Evolutionary conservation across 2,329 filamentous ascomycete species (phyloP), one percentile per base, ranked within the genome.

Genomic region (Achaetomium macrosporum): DNA sequence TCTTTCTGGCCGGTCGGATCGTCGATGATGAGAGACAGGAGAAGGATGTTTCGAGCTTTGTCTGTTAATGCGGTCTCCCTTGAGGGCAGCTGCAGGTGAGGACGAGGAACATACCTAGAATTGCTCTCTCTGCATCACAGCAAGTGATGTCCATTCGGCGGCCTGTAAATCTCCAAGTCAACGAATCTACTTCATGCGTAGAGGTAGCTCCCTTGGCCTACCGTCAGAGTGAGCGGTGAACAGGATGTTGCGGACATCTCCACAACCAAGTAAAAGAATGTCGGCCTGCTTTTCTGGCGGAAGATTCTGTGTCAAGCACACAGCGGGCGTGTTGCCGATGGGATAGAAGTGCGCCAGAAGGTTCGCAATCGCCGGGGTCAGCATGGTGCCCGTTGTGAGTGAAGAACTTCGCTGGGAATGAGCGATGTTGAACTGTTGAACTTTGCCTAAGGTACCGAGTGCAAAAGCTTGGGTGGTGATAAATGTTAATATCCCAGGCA

Each of bases 171-270:
- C 57, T 1, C 64, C 69, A 9, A 44, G 15, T 17, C 13, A 19
- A 12, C 7, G 25, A 25, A 25, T 25, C 4, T 25, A 25, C 25
- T 35, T 15, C 15, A 11, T 35, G 33, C 4, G 11, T 15, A 15
- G 11, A 35, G 33, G 33, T 3, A 35, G 10, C 10, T 5, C 15
- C 11, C n/a, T 17, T 33, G 11, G 11, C 41, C 15, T 49, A 36
- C 61, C 57, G 49, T 79, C 70, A 2, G 63, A 63, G 57, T 78
- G 76, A 0, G 69, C 61, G 1, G 79, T 81, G 60, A 76, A 83
- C 16, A 84, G 64, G 30, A 84, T 71, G 54, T 78, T 80, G 40
- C 79, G 72, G 50, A 76, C 65, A 64, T 84, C 80, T 8, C 79
- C 79, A 52, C 77, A 81, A 2, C 76, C 79, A 5, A 84, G 70